Evolutionary conservation across 2,329 filamentous ascomycete species (phyloP).

Genomic region (Aspergillus phoenicis): DNA sequence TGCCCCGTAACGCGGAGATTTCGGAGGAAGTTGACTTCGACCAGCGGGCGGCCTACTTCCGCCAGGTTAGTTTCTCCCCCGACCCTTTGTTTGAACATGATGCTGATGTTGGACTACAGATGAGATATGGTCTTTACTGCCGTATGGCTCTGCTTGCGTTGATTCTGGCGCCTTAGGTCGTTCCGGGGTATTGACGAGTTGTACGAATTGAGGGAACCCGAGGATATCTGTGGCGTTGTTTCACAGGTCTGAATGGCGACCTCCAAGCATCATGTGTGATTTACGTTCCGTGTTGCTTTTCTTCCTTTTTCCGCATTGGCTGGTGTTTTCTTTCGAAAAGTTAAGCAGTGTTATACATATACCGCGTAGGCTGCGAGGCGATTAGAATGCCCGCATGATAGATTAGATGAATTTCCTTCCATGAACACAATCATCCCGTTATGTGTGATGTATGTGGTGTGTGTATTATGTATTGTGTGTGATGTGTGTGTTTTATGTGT

Average conservation of each 20-base stretch:
- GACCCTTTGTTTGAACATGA: background rate
- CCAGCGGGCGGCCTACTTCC: constrained; percentile 93
- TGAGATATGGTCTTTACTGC: constrained; percentile 96
- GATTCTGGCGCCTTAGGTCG: constrained; percentile 67
- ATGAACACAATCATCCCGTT: constrained; percentile 37
- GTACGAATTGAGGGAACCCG: constrained; percentile 21
- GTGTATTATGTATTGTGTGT: constrained; percentile 30
- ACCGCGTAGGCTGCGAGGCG: constrained; percentile 34
- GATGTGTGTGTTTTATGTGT: constrained; percentile 25
- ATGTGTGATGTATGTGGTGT: constrained; percentile 32
- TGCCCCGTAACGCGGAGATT: constrained; percentile 92
- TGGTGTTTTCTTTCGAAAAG: constrained; percentile 29
- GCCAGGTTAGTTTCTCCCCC: constrained; percentile 74
- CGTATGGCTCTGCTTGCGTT: constrained; percentile 96
- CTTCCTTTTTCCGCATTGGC: constrained; percentile 19
- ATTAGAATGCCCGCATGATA: constrained; percentile 34
- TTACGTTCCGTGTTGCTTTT: constrained; percentile 20
- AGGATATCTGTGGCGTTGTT: constrained; percentile 13
- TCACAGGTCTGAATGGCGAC: constrained; percentile 22
- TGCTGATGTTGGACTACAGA: constrained; percentile 62
- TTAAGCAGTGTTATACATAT: constrained; percentile 35
- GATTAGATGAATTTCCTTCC: constrained; percentile 42
- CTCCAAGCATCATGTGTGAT: constrained; percentile 20
- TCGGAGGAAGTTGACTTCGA: constrained; percentile 97
- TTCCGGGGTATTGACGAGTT: constrained; percentile 15